Base-by-base conservation (phyloP, 768 basidiomycete genomes). In the Wakefieldia striispora region DNA sequence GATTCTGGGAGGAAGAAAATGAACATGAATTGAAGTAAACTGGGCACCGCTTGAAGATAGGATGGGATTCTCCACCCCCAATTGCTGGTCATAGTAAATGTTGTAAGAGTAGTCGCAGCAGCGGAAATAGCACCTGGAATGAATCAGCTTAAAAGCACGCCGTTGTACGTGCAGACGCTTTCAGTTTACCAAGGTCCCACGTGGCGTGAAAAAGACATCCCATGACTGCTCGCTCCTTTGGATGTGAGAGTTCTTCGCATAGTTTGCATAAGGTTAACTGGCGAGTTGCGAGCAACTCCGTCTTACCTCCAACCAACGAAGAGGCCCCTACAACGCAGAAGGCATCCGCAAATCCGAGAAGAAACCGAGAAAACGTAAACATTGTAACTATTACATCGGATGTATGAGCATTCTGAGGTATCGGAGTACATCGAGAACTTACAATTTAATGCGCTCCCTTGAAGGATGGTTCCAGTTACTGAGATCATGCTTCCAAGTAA, bases 1-100 rank as follows among this genome's bases (percentile, higher is more conserved):
- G 80, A 81, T 57, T 85, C 82, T 7, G 82, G 81, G 20, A 83
- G 68, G 61, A 80, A 78, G 58, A 65, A 75, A 43, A 83, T 69
- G 63, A 83, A 84, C 24, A 55, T 50, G 36, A 84, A 58, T 53
- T 85, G 83, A 17, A 84, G 63, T 9, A 72, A 33, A 51, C 76
- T 77, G 1, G 84, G 84, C 0, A 74, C 59, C 31, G 77, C 56
- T 62, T 85, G 84, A 5, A 84, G 71, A 27, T 31, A 19, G 43
- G 50, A 51, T 21, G 50, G 40, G 1, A 47, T 51, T 34, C 50
- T 38, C 50, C 50, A 51, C 12, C 27, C 50, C 45, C 45, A 47
- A 5, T 47, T 40, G 40, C 57, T 76, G 1, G 57, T 42, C 72
- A 86, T 81, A 10, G 68, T 53, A 70, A 86, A 87, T 0, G 86